These are phyloP conservation scores for Postia placenta DNA, from an alignment of 768 basidiomycete genomes.

Conservation along the genomic window DNA sequence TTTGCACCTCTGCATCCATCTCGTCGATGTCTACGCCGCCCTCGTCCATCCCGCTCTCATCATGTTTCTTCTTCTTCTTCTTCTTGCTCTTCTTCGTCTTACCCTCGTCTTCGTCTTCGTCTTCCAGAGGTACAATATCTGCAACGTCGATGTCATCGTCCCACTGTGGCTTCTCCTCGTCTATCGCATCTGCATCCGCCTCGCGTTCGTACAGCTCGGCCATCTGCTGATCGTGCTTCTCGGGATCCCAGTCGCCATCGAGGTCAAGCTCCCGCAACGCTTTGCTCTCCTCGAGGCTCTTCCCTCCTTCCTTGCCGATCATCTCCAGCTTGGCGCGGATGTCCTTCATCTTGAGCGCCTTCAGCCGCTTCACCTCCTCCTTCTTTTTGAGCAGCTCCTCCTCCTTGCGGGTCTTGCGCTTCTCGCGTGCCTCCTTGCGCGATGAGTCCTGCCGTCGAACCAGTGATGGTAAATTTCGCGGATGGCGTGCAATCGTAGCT, in stretches of 20 bases:
- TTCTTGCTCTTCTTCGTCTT: slow-evolving; percentile 52
- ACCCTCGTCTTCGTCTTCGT: slow-evolving; percentile 24
- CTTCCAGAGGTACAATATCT: slow-evolving; percentile 44
- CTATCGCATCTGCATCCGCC: slow-evolving; percentile 28
- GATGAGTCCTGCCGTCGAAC: slow-evolving; percentile 71
- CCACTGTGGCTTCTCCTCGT: slow-evolving; percentile 78
- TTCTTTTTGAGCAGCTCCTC: slow-evolving; percentile 66
- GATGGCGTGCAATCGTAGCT: slow-evolving; percentile 62
- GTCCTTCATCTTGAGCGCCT: slow-evolving; percentile 81
- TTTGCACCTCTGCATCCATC: slow-evolving; percentile 56
- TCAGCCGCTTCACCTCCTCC: slow-evolving; percentile 79
- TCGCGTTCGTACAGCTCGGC: slow-evolving; percentile 59
- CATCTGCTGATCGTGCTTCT: slow-evolving; percentile 81
- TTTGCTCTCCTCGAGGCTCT: slow-evolving; percentile 31
- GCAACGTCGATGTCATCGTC: slow-evolving; percentile 83
- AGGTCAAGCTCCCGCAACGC: slow-evolving; percentile 71
- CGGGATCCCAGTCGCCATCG: slow-evolving; percentile 91
- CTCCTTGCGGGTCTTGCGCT: slow-evolving; percentile 72
- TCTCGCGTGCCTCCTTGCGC: slow-evolving; percentile 80
- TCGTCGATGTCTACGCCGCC: slow-evolving; percentile 43
- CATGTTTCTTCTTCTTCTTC: slow-evolving; percentile 40
- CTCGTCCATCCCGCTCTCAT: slow-evolving; percentile 35
- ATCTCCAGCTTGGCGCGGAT: slow-evolving; percentile 67
- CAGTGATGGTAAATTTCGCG: slow-evolving; percentile 59
- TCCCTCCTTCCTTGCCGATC: slow-evolving; percentile 67